Conservation (phyloP, 306 rosid genomes). For the Pyrus pyrifolia region DNA sequence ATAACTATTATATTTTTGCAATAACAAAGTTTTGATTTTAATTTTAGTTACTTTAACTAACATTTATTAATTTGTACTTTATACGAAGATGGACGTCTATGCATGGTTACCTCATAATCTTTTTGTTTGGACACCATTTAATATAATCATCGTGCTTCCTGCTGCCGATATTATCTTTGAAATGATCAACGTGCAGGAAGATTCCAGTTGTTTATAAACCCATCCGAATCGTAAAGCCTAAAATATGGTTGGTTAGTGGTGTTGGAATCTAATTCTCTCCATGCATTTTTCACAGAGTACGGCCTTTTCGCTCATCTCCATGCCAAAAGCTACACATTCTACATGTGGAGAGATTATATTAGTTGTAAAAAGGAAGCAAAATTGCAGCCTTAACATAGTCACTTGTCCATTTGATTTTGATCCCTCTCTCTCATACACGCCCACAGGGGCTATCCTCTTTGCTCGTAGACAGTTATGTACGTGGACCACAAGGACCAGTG, state of each 20-base stretch:
- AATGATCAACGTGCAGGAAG: neutral
- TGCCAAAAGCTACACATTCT: constrained; percentile 30
- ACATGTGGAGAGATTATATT: neutral
- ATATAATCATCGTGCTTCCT: neutral
- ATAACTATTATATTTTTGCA: too few species aligned
- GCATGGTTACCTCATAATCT: neutral
- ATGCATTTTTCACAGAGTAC: neutral
- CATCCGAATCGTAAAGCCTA: neutral
- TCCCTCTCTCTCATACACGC: neutral
- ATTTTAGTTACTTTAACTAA: neutral
- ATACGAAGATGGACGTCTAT: neutral
- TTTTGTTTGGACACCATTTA: neutral
- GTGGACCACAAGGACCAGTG: neutral
- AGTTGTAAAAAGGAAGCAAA: constrained; percentile 39
- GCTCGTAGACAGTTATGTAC: neutral
- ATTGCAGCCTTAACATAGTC: constrained; percentile 39
- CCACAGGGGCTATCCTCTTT: neutral
- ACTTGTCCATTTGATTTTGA: neutral
- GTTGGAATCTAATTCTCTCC: constrained; percentile 30
- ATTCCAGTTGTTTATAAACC: neutral
- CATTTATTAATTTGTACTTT: neutral
- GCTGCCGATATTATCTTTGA: neutral
- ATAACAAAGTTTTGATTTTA: too few species aligned
- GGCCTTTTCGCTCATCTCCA: constrained; percentile 40
- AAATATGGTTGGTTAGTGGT: constrained; percentile 4